Base-by-base conservation (phyloP, 106 monocot species). In the Posidonia australis region DNA sequence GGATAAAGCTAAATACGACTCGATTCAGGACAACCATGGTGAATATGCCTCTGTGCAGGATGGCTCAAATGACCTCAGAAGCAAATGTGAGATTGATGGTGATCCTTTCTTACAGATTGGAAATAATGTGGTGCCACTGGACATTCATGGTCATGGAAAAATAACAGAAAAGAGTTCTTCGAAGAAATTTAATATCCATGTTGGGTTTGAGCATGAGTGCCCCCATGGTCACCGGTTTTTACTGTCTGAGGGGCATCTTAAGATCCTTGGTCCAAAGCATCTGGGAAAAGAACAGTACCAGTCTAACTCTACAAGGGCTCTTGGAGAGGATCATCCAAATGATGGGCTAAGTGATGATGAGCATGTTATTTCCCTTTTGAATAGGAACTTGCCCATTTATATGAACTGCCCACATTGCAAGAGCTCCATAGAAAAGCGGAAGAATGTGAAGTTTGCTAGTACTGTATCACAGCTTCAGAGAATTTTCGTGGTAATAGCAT, bases 181-280 rank as follows among this genome's bases (percentile, higher is more conserved):
- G 16, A 79, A 79, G 63, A 52, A 83, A 54, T 66, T 75, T 18
- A 47, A 23, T 60, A 55, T 88, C 13, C 81, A 85, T 74, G 36
- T 91, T 67, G 98, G 98, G 21, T 99, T 91, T 78, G 98, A 99
- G 68, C 83, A 99, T 51, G 98, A 91, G 70, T 99, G 98, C 61
- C 60, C 98, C 46, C 78, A 76, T 79, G 98, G 88, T 9, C 98
- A 99, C 54, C 84, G 91, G 10, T 99, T 91, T 72, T 63, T 99
- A 43, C 66, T 99, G 26, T 85, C 91, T 29, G 45, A 49, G n/a
- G 69, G 83, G 27, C 91, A 91, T 81, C 81, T 99, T 67, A 81
- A 81, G 31, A 70, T 73, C 6, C 56, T 90, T 53, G 74, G 54
- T n/a, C 68, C 77, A 51, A 61, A 72, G 36, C 48, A 63, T 10